Evolutionary conservation across 2,329 filamentous ascomycete genomes (phyloP), one percentile per base, ranked within the genome.

Genomic region (Venturiaceae sp.): DNA sequence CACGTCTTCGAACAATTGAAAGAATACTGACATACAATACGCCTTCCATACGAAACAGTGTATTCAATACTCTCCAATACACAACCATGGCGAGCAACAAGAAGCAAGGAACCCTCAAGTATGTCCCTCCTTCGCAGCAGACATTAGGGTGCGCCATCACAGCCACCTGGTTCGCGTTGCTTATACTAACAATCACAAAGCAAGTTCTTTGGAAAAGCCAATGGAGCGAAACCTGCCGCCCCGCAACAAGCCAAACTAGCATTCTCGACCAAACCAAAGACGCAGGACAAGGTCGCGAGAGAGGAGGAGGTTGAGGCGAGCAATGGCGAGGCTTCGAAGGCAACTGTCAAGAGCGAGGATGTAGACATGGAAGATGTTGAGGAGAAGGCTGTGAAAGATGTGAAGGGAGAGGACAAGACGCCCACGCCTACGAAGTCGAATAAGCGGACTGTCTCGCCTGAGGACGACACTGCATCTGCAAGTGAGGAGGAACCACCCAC

Each of bases 51-150:
- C n/a, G n/a, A n/a, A n/a, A n/a, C n/a, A n/a, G n/a, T n/a, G n/a
- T n/a, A n/a, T n/a, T n/a, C n/a, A n/a, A n/a, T n/a, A n/a, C n/a
- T n/a, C n/a, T n/a, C n/a, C n/a, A n/a, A n/a, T n/a, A 28, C 23
- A 7, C 26, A 30, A n/a, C 2, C 16, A 57, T 57, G 55, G 28
- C 55, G 19, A 57, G 47, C 7, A 16, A 44, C n/a, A 53, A 53
- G 21, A 91, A 89, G 71, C 90, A 95, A 75, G 84, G 88, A 67
- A 95, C 88, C 61, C 76, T 95, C 72, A 89, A 89, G 91, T 95
- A 94, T 76, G 90, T 92, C 62, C 86, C 83, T 74, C 76, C 84
- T 66, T 79, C 80, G 63, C 88, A 92, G 77, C 83, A 80, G 69
- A 90, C 85, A 65, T 75, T 92, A 72, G 82, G 85, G 88, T 91